These are phyloP conservation scores for Xylaria sp. DNA, from an alignment of 2,329 filamentous ascomycete genomes.

Conservation along the genomic window DNA sequence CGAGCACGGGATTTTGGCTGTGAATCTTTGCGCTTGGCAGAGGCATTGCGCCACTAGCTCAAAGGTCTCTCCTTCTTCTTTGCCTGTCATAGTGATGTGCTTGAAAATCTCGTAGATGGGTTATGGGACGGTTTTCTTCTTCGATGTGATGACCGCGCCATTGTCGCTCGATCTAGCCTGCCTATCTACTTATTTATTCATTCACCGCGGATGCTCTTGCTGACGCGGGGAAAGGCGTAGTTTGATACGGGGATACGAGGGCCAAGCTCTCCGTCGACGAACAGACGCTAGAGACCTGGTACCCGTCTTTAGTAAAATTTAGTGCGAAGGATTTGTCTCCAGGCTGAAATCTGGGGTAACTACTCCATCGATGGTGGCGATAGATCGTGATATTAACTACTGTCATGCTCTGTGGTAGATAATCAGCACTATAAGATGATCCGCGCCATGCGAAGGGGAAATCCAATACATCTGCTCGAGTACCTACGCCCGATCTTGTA, in stretches of 20 bases:
- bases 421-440: too few relatives aligned
- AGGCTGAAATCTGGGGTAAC: conserved; percentile 14
- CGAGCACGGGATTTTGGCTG: conserved; percentile 46
- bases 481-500: too few relatives aligned
- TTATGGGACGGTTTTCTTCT: not conserved
- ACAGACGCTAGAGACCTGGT: not conserved
- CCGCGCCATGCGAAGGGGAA: too few relatives aligned
- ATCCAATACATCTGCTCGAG: too few relatives aligned
- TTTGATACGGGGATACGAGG: not conserved
- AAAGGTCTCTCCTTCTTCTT: conserved; percentile 3
- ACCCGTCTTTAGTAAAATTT: not conserved
- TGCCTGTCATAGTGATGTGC: not conserved
- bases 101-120: too few relatives aligned
- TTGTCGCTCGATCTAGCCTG: not conserved
- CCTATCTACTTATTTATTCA: not conserved
- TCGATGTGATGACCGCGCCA: not conserved
- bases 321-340: not conserved
- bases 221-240: not conserved
- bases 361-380: not conserved
- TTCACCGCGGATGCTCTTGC: not conserved
- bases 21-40: conserved; percentile 57
- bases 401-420: too few relatives aligned
- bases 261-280: not conserved
- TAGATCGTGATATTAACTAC: not conserved
- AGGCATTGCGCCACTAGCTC: conserved; percentile 56